These are phyloP conservation scores for Curvularia lunata DNA, from an alignment of 2,329 filamentous ascomycete genomes.

Conservation along the genomic window DNA sequence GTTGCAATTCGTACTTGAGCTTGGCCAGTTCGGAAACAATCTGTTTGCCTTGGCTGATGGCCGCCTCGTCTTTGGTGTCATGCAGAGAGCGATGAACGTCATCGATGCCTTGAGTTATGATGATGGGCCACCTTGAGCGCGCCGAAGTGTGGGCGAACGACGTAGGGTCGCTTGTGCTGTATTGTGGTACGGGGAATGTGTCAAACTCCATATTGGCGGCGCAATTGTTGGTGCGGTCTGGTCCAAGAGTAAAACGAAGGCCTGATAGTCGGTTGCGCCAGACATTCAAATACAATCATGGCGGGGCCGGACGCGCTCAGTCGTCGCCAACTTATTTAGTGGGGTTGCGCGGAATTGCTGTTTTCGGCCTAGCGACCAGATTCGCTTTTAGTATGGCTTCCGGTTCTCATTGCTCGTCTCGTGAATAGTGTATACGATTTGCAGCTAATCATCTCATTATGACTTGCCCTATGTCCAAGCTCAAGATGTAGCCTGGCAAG, in stretches of 20 bases:
- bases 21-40: slow-evolving; percentile 79
- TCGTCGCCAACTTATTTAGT: slow-evolving; percentile 2
- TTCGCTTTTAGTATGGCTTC: background rate
- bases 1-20: slow-evolving; percentile 94
- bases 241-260: background rate
- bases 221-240: background rate
- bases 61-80: slow-evolving; percentile 65
- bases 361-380: background rate
- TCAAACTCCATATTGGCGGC: slow-evolving; percentile 29
- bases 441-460: too few species aligned
- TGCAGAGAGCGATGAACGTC: slow-evolving; percentile 82
- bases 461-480: too few species aligned
- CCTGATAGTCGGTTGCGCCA: background rate
- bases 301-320: background rate
- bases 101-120: slow-evolving; percentile 91
- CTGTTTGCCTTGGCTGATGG: slow-evolving; percentile 79
- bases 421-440: too few species aligned
- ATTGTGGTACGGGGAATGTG: slow-evolving; percentile 65
- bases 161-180: slow-evolving; percentile 77
- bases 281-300: background rate
- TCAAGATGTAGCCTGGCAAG: too few species aligned
- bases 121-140: slow-evolving; percentile 88
- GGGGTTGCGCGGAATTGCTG: slow-evolving; percentile 1
- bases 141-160: slow-evolving; percentile 90
- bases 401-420: background rate